Percentiles rank a stretch among this genome's conserved stretches.
phyloP scores from a whole-genome alignment of 306 rosid genomes.

The Luffa acutangula region DNA sequence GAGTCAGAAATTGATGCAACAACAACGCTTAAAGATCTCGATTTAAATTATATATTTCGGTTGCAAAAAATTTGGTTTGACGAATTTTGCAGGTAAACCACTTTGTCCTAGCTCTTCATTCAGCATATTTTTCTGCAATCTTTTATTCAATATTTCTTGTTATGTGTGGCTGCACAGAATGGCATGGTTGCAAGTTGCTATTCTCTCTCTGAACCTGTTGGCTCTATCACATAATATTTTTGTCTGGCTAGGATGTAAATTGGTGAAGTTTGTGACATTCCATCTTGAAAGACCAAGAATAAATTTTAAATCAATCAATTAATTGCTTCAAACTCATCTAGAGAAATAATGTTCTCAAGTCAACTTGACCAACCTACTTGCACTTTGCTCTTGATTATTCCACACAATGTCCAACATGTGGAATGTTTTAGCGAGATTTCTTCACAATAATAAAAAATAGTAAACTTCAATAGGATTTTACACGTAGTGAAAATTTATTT shows the following conservation, averaged over 20 bases:
- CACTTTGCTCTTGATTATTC: neutral
- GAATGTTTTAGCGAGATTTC: neutral
- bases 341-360: neutral
- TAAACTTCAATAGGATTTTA: neutral
- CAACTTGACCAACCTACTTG: neutral
- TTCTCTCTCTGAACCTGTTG: neutral
- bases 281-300: neutral
- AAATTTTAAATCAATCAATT: neutral
- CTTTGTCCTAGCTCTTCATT: neutral
- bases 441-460: neutral
- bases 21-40: conserved; percentile 91
- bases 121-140: neutral
- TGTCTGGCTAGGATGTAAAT: neutral
- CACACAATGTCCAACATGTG: neutral
- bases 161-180: neutral
- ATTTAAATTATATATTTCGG: conserved; percentile 72
- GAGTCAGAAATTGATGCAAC: conserved; percentile 69
- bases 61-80: conserved; percentile 72
- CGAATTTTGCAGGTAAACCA: conserved; percentile 67
- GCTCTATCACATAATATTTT: neutral
- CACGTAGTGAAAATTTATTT: neutral
- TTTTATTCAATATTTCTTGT: neutral
- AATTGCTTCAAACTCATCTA: neutral
- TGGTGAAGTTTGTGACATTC: neutral
- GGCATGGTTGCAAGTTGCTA: neutral